Evolutionary conservation across 1,284 basidiomycete species (phyloP), one percentile per base, ranked within the genome.

Genomic region (Rhizoctonia solani): DNA sequence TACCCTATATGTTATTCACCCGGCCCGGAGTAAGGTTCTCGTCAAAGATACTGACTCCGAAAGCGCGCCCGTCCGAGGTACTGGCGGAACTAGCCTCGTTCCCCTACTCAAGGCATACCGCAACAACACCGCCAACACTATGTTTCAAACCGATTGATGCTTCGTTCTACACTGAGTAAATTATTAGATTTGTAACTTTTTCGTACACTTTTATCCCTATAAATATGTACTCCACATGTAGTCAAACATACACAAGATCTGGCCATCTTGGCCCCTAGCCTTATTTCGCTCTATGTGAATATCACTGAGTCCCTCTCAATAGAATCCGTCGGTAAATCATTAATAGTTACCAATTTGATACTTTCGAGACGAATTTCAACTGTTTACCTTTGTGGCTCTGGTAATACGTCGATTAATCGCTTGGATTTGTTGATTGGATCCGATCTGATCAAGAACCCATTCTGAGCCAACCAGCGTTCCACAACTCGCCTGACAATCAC

Each of bases 81-180:
- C 81, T 4, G 81, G 81, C 0, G 81, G 81, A 13, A 82, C 81
- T 4, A 77, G 78, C 25, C 72, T 83, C 39, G 78, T 81, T 67
- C 76, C 76, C 56, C 81, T 83, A 69, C 72, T 83, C 59, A 82
- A 81, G 72, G 73, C 75, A 55, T 66, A 66, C 21, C 52, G 68
- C 14, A 46, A 69, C 42, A 66, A 69, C 27, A 69, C 68, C 29
- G 39, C 34, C 27, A 29, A 54, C 16, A 65, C 61, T 0, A 23
- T 65, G 61, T 16, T 65, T 41, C 13, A 54, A 27, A 8, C 37
- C 13, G 6, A 13, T 5, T 6, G 46, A 25, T 49, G 4, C 32
- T 49, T 49, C 11, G 21, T 49, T 49, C 9, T 25, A 16, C 6
- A 11, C n/a, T 49, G 46, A 27, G 8, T 27, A 13, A 11, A 49